Conservation (phyloP, 139 green algal species). For the Pleodorina starrii region DNA sequence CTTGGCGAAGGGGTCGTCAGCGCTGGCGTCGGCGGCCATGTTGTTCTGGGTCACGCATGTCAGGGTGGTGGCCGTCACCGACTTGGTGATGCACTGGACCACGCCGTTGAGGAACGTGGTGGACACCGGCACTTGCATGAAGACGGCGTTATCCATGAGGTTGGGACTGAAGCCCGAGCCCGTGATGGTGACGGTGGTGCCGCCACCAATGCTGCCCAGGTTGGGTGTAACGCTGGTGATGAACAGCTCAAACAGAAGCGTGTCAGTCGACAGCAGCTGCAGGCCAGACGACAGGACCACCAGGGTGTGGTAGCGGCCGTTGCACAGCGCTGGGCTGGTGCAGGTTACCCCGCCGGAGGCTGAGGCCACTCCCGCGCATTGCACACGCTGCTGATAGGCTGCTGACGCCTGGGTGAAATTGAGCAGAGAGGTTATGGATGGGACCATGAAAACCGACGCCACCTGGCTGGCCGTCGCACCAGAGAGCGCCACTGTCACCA, state of each 20-base stretch:
- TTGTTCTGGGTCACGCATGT: slow-evolving; percentile 38
- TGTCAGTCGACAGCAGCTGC: slow-evolving; percentile 9
- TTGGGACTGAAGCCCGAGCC: slow-evolving; percentile 53
- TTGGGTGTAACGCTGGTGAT: slow-evolving; percentile 33
- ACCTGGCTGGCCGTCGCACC: neutral
- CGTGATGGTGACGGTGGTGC: slow-evolving; percentile 44
- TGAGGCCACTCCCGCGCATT: neutral
- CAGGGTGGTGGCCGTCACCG: slow-evolving; percentile 12
- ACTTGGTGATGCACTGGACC: slow-evolving; percentile 4
- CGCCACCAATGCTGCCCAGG: slow-evolving; percentile 54
- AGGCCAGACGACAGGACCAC: slow-evolving; percentile 9
- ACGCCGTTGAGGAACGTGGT: slow-evolving; percentile 56
- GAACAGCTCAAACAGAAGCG: slow-evolving; percentile 27
- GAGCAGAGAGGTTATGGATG: neutral
- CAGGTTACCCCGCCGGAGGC: neutral
- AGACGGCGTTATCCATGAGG: slow-evolving; percentile 25
- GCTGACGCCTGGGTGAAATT: neutral
- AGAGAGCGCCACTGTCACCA: neutral
- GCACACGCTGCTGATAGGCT: neutral
- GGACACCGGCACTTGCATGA: slow-evolving; percentile 44
- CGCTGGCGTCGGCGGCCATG: slow-evolving; percentile 46
- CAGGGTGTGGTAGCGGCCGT: slow-evolving; percentile 43
- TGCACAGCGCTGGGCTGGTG: neutral
- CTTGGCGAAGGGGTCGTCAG: slow-evolving; percentile 35
- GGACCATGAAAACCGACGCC: neutral